Evolutionary conservation across 2,329 filamentous ascomycete genomes (phyloP), one percentile per base, ranked within the genome.

Genomic region (Calonectria honghensis): DNA sequence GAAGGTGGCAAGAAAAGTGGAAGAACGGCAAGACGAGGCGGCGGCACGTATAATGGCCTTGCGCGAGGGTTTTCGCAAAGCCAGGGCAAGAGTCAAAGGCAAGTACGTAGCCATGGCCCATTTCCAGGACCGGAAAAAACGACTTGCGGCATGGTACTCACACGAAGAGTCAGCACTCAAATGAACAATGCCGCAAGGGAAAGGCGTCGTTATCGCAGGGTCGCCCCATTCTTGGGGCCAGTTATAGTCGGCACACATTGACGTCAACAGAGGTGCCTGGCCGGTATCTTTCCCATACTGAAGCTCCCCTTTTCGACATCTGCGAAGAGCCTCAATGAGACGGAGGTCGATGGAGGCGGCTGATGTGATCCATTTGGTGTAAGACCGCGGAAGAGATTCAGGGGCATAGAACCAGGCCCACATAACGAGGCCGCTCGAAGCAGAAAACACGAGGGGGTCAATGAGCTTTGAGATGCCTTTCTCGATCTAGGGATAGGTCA

Each of bases 401-500:
- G 95, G 94, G 13, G 88, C 84, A 85, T 96, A 98, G 83, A 97
- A 93, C 94, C 94, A 98, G 24, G 94, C 91, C 93, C 94, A 96
- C 95, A 97, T 98, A 78, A 97, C 93, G 48, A 95, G 86, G 29
- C 93, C 93, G 50, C 91, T 92, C 27, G 94, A 96, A 41, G 89
- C 84, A 57, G 93, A 91, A 83, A 98, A 97, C 24, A 96, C 85
- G 7, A 90, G 85, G 5, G 94, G 91, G 81, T 96, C 94, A n/a
- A 91, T 79, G 51, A 85, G 78, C 7, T 76, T 81, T 41, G 86
- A 85, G 31, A 87, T 74, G 50, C 84, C 73, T 63, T 84, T 76
- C 70, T 86, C 84, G 20, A 74, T 54, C 84, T 85, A 51, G 75
- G 61, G 75, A 48, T 37, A 48, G 32, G 69, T 82, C 57, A 82